Conservation (phyloP, 148 eudicot species). For the Chenopodium album region DNA sequence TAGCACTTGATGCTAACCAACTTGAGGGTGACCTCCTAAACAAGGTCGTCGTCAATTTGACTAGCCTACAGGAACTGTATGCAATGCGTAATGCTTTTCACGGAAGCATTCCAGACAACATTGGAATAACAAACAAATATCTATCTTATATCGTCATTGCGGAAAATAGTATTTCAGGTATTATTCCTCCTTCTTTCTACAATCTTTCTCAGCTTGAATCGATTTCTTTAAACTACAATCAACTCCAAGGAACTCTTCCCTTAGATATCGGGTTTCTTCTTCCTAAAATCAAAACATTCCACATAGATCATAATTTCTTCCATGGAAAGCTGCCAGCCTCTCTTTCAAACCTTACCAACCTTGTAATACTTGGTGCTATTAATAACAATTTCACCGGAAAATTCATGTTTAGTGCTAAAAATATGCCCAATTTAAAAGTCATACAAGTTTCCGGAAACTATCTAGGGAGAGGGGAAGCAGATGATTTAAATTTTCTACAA, state of each 20-base stretch:
- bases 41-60: conserved; percentile 5
- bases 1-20: background rate
- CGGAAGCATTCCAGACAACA: conserved; percentile 9
- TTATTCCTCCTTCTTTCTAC: conserved; percentile 14
- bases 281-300: too few species aligned
- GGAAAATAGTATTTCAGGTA: conserved; percentile 3
- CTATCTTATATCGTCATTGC: background rate
- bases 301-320: too few species aligned
- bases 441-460: background rate
- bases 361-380: background rate
- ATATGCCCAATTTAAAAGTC: background rate
- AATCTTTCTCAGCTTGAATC: too few species aligned
- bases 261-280: too few species aligned
- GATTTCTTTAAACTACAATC: too few species aligned
- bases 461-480: background rate
- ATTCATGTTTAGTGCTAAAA: conserved; percentile 8
- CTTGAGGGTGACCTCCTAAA: background rate
- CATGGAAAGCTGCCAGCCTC: too few species aligned
- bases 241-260: too few species aligned
- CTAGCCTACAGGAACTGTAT: background rate
- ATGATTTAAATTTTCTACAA: conserved; percentile 8
- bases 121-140: background rate
- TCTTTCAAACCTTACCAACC: background rate
- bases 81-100: conserved; percentile 1
- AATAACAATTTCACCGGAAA: background rate